Conservation (phyloP, 2,329 filamentous ascomycete species). For the Sodiomyces alkalinus region DNA sequence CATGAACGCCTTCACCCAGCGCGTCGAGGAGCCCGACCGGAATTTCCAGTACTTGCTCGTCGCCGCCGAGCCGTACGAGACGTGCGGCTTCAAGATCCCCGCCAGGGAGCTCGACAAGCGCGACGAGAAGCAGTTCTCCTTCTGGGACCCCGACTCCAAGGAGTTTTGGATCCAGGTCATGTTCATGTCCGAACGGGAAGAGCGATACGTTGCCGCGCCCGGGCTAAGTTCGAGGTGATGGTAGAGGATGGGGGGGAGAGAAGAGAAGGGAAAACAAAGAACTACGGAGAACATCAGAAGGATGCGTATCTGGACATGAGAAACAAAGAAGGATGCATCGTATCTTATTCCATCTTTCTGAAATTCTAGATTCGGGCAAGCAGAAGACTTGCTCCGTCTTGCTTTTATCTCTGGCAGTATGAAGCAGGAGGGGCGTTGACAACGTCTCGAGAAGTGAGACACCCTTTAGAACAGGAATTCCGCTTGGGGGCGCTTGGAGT, state of each 20-base stretch:
- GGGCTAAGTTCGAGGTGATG: constrained; percentile 37
- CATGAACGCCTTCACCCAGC: constrained; percentile 96
- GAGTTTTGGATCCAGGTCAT: constrained; percentile 97
- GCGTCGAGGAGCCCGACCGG: constrained; percentile 86
- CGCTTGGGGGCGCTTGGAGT: too few species aligned
- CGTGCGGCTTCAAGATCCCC: constrained; percentile 90
- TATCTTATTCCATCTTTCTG: too few species aligned
- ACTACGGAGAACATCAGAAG: not conserved
- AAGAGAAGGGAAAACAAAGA: not conserved
- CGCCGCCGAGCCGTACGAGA: constrained; percentile 96
- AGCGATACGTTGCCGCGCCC: constrained; percentile 59
- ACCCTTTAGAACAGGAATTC: too few species aligned
- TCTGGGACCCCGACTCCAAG: constrained; percentile 90
- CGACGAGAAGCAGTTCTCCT: constrained; percentile 79
- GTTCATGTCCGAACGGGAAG: constrained; percentile 96
- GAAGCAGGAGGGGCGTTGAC: too few species aligned
- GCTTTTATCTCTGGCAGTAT: too few species aligned
- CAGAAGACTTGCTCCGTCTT: too few species aligned
- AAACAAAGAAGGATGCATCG: too few species aligned
- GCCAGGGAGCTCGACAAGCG: constrained; percentile 81
- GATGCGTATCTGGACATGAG: too few species aligned
- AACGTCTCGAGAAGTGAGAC: too few species aligned
- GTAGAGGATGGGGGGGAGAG: constrained; percentile 3
- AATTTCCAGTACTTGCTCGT: constrained; percentile 90
- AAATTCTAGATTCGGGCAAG: too few species aligned